Evolutionary conservation across 2,329 filamentous ascomycete genomes (phyloP).

Genomic region (Trichoderma oligosporum): DNA sequence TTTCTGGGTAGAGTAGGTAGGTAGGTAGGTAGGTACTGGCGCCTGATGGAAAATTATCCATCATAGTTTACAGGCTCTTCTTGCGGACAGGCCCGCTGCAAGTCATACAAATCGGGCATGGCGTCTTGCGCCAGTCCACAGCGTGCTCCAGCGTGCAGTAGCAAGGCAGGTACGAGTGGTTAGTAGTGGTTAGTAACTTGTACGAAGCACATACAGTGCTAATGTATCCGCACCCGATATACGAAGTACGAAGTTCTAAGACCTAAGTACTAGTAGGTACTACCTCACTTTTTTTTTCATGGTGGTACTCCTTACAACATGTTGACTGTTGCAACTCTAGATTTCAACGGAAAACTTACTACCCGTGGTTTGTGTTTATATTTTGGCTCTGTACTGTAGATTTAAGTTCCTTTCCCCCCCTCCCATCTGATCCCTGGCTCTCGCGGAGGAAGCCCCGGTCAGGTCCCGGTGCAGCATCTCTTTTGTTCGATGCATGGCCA

Average conservation of each 20-base stretch:
- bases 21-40: neutral
- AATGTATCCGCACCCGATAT: neutral
- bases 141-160: conserved; percentile 5
- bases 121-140: conserved; percentile 20
- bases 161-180: conserved; percentile 15
- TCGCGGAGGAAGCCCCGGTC: conserved; percentile 1
- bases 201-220: too few species aligned
- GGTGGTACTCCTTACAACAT: too few species aligned
- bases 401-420: neutral
- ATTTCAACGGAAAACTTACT: too few species aligned
- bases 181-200: too few species aligned
- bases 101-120: conserved; percentile 28
- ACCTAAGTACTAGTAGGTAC: too few species aligned
- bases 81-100: conserved; percentile 31
- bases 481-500: conserved; percentile 9
- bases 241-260: neutral
- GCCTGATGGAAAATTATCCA: neutral
- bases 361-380: too few species aligned
- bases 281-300: too few species aligned
- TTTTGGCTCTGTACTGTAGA: neutral
- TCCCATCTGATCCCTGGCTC: neutral
- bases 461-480: conserved; percentile 15
- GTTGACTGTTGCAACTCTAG: too few species aligned
- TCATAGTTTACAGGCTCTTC: neutral
- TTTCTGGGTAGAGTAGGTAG: neutral